These are phyloP conservation scores for Salvia splendens DNA, from an alignment of 257 asterid genomes.

Conservation along the genomic window DNA sequence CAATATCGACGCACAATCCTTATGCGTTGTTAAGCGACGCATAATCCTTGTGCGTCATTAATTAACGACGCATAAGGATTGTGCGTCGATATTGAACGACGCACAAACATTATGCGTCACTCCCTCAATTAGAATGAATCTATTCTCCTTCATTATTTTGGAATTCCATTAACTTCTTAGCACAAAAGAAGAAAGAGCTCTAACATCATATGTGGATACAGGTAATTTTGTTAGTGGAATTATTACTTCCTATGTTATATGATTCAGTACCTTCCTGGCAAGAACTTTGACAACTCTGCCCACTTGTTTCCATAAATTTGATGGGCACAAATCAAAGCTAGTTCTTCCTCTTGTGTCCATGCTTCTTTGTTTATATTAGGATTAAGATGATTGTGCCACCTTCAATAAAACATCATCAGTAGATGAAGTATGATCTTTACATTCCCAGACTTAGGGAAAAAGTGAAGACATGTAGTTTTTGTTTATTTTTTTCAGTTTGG, in stretches of 20 bases:
- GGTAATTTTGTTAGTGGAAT: constrained; percentile 24
- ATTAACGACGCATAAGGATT: too few species aligned
- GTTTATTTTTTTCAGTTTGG: too few species aligned
- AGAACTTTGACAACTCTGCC: constrained; percentile 67
- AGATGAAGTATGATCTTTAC: not conserved
- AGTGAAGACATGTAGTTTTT: not conserved
- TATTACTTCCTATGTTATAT: constrained; percentile 24
- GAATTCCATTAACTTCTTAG: too few species aligned
- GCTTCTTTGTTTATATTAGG: constrained; percentile 74
- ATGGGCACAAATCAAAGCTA: constrained; percentile 83
- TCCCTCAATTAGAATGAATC: too few species aligned
- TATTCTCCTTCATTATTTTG: too few species aligned
- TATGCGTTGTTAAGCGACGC: too few species aligned
- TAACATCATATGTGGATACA: constrained; percentile 23
- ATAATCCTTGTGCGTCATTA: too few species aligned
- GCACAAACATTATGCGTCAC: too few species aligned
- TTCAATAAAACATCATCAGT: constrained; percentile 36
- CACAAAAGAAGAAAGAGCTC: too few species aligned
- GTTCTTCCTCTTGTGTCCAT: constrained; percentile 94
- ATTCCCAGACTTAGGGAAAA: not conserved
- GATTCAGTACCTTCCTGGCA: constrained; percentile 80
- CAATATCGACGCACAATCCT: too few species aligned
- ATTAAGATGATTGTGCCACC: constrained; percentile 41
- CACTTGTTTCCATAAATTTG: constrained; percentile 39
- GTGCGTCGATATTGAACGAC: too few species aligned